These are phyloP conservation scores for Phaeosphaeriaceae sp. DNA, from an alignment of 2,329 filamentous ascomycete species.

Conservation along the genomic window DNA sequence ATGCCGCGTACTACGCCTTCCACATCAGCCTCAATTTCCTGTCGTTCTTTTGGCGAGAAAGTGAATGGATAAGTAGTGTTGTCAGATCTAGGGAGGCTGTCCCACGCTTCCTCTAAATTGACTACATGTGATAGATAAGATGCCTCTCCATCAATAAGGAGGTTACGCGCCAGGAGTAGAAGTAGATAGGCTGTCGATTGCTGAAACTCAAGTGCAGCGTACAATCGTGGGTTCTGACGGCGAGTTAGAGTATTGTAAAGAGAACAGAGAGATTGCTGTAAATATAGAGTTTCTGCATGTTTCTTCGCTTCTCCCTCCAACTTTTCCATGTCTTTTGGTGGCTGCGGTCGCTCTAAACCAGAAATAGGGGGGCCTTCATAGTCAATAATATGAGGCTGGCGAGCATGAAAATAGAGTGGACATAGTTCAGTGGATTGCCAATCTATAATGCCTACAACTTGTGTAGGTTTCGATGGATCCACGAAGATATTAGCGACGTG, in stretches of 20 bases:
- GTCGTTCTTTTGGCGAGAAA: constrained; percentile 29
- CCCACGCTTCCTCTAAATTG: constrained; percentile 36
- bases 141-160: constrained; percentile 45
- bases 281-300: constrained; percentile 31
- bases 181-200: constrained; percentile 34
- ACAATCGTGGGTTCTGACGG: constrained; percentile 30
- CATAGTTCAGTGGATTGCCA: constrained; percentile 44
- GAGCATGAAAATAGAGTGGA: constrained; percentile 47
- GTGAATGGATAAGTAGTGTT: constrained; percentile 22
- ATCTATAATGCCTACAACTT: constrained; percentile 43
- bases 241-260: constrained; percentile 37
- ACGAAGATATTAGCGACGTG: constrained; percentile 50
- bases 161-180: constrained; percentile 40
- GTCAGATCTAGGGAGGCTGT: constrained; percentile 22
- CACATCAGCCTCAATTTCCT: constrained; percentile 30
- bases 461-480: constrained; percentile 36
- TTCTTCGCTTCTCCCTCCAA: constrained; percentile 27
- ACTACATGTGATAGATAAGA: constrained; percentile 31
- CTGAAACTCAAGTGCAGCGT: constrained; percentile 40
- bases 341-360: constrained; percentile 36
- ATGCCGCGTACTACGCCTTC: constrained; percentile 34
- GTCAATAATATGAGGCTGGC: constrained; percentile 43
- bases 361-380: constrained; percentile 38
- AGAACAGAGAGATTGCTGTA: constrained; percentile 36
- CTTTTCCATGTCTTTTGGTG: constrained; percentile 26